These are phyloP conservation scores for Hyaloscypha finlandica DNA, from an alignment of 495 filamentous ascomycete genomes.

Conservation along the genomic window DNA sequence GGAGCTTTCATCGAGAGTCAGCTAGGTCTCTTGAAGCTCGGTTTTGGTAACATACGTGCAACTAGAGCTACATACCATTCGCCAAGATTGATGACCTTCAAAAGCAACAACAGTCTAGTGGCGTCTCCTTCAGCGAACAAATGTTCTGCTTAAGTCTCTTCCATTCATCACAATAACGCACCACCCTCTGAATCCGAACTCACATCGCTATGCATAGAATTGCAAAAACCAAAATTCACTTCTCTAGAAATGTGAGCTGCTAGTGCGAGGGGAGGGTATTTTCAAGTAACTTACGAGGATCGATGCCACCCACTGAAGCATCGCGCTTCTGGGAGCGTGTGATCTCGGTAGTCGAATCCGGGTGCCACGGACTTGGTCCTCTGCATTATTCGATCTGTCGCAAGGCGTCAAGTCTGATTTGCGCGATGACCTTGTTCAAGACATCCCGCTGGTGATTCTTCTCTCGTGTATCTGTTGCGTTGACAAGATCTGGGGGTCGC, in stretches of 20 bases:
- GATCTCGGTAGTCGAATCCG: slow-evolving; percentile 31
- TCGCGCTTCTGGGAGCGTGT: slow-evolving; percentile 14
- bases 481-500: slow-evolving; percentile 28
- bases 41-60: slow-evolving; percentile 24
- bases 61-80: slow-evolving; percentile 42
- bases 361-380: slow-evolving; percentile 28
- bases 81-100: slow-evolving; percentile 56
- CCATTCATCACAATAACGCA: slow-evolving; percentile 27
- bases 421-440: slow-evolving; percentile 31
- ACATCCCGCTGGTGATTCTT: slow-evolving; percentile 25
- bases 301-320: background rate
- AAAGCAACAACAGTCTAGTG: slow-evolving; percentile 47
- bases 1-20: slow-evolving; percentile 25
- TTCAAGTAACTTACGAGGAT: no score
- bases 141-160: slow-evolving; percentile 42
- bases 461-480: slow-evolving; percentile 8
- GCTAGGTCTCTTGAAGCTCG: background rate
- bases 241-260: slow-evolving; percentile 13
- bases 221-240: slow-evolving; percentile 11
- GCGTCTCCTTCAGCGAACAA: slow-evolving; percentile 44
- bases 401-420: slow-evolving; percentile 25
- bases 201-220: slow-evolving; percentile 10
- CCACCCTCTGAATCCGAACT: slow-evolving; percentile 22
- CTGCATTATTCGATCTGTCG: slow-evolving; percentile 28
- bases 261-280: background rate